These are phyloP conservation scores for Beauveria caledonica DNA, from an alignment of 2,329 filamentous ascomycete genomes.

Conservation along the genomic window DNA sequence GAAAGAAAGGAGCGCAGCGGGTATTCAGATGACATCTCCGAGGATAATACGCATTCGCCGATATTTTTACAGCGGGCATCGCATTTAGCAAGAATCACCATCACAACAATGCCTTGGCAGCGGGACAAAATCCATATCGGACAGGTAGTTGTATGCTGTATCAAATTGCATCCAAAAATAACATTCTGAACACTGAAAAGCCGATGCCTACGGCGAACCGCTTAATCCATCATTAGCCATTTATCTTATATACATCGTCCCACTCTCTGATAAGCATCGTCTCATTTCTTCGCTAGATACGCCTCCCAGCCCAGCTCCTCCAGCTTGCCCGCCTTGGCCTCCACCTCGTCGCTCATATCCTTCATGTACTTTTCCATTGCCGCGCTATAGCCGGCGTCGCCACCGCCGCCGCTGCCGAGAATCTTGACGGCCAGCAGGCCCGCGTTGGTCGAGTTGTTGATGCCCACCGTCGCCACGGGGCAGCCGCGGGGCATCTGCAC, in stretches of 20 bases:
- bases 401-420: conserved; percentile 45
- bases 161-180: neutral
- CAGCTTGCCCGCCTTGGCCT: conserved; percentile 52
- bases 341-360: conserved; percentile 55
- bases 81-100: neutral
- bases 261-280: neutral
- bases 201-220: neutral
- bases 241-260: neutral
- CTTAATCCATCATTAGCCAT: neutral
- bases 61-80: too few relatives aligned
- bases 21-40: neutral
- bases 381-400: conserved; percentile 38
- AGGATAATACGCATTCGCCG: neutral
- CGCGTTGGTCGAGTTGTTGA: conserved; percentile 74
- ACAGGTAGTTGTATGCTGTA: neutral
- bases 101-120: neutral
- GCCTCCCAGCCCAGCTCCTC: conserved; percentile 46
- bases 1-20: neutral
- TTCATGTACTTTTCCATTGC: conserved; percentile 54
- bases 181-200: neutral
- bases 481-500: conserved; percentile 71
- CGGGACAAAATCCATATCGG: neutral
- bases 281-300: conserved; percentile 36
- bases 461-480: conserved; percentile 67
- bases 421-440: conserved; percentile 64